phyloP scores from a whole-genome alignment of 768 basidiomycete species.

The Suillus hirtellus region DNA sequence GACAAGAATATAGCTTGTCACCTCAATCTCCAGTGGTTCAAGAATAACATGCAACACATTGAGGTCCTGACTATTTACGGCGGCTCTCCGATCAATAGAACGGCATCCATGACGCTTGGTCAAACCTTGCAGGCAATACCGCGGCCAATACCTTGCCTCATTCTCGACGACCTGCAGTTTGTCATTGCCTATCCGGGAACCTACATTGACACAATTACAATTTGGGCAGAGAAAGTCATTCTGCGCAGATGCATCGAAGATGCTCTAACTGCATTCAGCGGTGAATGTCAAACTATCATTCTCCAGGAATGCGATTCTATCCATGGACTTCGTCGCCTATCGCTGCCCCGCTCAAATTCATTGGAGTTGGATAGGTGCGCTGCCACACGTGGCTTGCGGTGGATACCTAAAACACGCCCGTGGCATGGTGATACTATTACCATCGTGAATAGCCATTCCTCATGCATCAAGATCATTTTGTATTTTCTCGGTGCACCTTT shows the following conservation, averaged over 20 bases:
- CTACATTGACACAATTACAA: neutral
- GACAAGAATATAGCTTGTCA: neutral
- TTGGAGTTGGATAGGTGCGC: neutral
- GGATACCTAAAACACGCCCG: too few relatives aligned
- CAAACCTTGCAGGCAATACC: neutral
- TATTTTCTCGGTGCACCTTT: neutral
- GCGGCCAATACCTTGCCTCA: neutral
- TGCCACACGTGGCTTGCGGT: neutral
- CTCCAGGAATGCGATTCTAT: neutral
- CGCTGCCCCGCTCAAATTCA: neutral
- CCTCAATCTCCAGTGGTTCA: neutral
- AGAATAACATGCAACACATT: neutral
- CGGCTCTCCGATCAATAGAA: neutral
- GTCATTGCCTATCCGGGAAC: rapidly evolving
- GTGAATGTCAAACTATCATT: neutral
- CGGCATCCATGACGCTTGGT: neutral
- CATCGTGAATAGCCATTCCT: neutral
- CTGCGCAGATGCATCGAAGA: neutral
- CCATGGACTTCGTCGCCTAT: neutral
- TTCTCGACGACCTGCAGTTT: neutral
- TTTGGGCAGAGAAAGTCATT: neutral
- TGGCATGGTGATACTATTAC: neutral
- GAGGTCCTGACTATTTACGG: neutral
- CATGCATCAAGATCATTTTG: neutral
- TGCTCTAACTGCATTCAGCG: neutral